Conservation (phyloP, 129 eudicot species). For the Centrapalus pauciflorus region DNA sequence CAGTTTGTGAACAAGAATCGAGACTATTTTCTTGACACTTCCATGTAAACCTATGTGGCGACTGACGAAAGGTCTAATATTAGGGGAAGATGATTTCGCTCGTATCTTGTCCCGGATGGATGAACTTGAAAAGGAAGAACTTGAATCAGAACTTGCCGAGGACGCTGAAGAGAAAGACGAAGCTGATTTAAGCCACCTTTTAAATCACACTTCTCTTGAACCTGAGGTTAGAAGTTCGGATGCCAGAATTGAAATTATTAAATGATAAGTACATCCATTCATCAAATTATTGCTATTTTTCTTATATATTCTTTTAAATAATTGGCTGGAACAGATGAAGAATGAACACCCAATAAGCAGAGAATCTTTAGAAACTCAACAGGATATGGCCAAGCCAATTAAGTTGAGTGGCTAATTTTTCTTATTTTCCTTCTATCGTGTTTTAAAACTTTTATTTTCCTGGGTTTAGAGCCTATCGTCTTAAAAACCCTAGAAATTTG, state of each 20-base stretch:
- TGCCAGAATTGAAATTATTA: conserved; percentile 24
- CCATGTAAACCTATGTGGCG: background rate
- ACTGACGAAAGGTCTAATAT: conserved; percentile 2
- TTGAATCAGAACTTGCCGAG: conserved; percentile 47
- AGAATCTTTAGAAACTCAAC: conserved; percentile 7
- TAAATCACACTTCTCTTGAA: conserved; percentile 18
- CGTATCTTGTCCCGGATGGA: conserved; percentile 59
- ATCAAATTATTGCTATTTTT: background rate
- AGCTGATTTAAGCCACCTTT: conserved; percentile 23
- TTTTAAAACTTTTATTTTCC: background rate
- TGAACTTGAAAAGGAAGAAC: conserved; percentile 88
- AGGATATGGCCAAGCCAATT: conserved; percentile 13
- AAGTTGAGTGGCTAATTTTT: conserved; percentile 22
- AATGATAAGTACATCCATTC: background rate
- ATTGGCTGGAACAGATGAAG: conserved; percentile 12
- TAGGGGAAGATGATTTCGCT: conserved; percentile 63
- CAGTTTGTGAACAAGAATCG: background rate
- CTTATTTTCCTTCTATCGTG: background rate
- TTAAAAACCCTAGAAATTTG: background rate
- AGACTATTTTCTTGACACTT: background rate
- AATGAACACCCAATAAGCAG: conserved; percentile 11
- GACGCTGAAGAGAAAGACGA: conserved; percentile 43
- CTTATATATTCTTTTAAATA: background rate
- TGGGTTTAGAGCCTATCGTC: conserved; percentile 2
- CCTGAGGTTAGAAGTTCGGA: conserved; percentile 25